These are phyloP conservation scores for Athelia psychrophila DNA, from an alignment of 1,284 basidiomycete species.

Conservation along the genomic window DNA sequence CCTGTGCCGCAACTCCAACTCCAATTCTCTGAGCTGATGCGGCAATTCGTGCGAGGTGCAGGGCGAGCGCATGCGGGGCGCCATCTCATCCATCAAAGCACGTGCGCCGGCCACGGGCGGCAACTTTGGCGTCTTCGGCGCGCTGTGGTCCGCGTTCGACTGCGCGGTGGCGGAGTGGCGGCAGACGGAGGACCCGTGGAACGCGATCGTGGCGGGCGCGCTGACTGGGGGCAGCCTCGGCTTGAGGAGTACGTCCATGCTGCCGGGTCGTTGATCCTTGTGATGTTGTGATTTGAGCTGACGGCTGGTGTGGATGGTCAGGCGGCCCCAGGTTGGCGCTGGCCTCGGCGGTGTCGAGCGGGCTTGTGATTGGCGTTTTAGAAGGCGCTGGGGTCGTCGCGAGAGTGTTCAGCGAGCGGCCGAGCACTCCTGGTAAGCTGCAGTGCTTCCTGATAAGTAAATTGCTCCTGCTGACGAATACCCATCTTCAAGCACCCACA, in stretches of 20 bases:
- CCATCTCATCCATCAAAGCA: constrained; percentile 96
- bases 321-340: constrained; percentile 92
- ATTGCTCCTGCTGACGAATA: too few relatives aligned
- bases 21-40: too few relatives aligned
- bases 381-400: constrained; percentile 92
- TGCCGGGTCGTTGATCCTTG: background rate
- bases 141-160: constrained; percentile 96
- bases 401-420: constrained; percentile 80
- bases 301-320: constrained; percentile 29
- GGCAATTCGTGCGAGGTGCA: too few relatives aligned
- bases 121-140: constrained; percentile 99
- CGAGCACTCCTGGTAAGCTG: constrained; percentile 31
- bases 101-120: constrained; percentile 97
- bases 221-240: constrained; percentile 97
- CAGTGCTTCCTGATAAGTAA: too few relatives aligned
- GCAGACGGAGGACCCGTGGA: constrained; percentile 99
- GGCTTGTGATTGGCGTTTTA: constrained; percentile 95
- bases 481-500: too few relatives aligned
- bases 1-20: too few relatives aligned
- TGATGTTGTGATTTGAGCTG: background rate
- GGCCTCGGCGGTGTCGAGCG: constrained; percentile 91
- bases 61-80: constrained; percentile 91
- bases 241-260: background rate
- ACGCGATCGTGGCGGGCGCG: constrained; percentile 98
- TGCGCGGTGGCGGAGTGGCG: constrained; percentile 96